A percentile compares a stretch with the other conserved stretches of the same genome.
Conservation (phyloP, 768 basidiomycete species). For the Amanita pseudoporphyria region DNA sequence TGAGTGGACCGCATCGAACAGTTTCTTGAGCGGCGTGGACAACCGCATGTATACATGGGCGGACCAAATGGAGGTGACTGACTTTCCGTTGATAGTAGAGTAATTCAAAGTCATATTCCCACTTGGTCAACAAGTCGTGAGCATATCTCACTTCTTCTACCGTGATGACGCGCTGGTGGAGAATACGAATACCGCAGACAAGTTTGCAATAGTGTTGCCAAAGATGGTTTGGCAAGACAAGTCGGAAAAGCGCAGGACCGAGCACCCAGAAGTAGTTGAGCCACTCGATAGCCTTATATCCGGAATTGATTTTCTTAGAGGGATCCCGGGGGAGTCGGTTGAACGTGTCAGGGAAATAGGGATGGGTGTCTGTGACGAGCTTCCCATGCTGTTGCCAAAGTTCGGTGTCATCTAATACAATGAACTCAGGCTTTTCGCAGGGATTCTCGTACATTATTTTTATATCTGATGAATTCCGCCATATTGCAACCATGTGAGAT, state of each 20-base stretch:
- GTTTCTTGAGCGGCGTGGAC: conserved; percentile 20
- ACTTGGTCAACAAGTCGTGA: conserved; percentile 16
- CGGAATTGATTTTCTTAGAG: conserved; percentile 25
- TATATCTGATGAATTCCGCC: conserved; percentile 19
- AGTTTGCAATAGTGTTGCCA: conserved; percentile 24
- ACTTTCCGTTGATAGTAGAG: conserved; percentile 21
- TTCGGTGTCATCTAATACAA: conserved; percentile 10
- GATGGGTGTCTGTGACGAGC: conserved; percentile 14
- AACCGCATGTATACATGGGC: conserved; percentile 22
- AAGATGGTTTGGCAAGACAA: conserved; percentile 19
- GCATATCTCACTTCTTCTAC: conserved; percentile 13
- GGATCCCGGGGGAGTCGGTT: conserved; percentile 18
- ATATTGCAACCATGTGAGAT: conserved; percentile 19
- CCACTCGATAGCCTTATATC: conserved; percentile 30
- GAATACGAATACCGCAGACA: conserved; percentile 17
- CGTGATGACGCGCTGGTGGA: conserved; percentile 18
- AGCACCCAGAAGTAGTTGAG: conserved; percentile 23
- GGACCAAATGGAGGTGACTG: conserved; percentile 22
- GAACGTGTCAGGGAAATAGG: conserved; percentile 18
- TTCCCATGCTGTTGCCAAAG: conserved; percentile 28
- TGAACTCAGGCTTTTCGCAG: background rate
- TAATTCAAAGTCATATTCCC: conserved; percentile 23
- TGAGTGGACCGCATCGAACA: conserved; percentile 14
- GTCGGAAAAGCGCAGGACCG: conserved; percentile 21
- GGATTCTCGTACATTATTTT: conserved; percentile 13